A percentile compares a stretch with the other conserved stretches of the same genome.
These are phyloP conservation scores for Avena insularis DNA, from an alignment of 176 grass and related monocot species.

Conservation along the genomic window DNA sequence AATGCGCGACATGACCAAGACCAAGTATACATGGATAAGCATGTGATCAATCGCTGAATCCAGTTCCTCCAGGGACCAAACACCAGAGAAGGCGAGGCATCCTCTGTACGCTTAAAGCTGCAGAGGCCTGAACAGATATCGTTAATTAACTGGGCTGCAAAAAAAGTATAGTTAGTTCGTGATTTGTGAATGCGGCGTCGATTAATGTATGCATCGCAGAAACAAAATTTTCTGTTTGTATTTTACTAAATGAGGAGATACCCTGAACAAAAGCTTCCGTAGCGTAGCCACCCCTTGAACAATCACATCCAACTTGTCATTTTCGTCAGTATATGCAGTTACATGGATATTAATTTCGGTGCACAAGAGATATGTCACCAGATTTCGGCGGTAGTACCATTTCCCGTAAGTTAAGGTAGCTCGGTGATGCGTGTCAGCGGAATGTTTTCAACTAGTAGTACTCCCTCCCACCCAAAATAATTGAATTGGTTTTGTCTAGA, in stretches of 20 bases:
- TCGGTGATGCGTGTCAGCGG: background rate
- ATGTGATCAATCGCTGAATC: no score
- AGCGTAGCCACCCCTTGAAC: no score
- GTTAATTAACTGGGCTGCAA: no score
- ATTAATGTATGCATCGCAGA: background rate
- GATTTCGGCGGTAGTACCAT: background rate
- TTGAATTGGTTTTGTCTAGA: no score
- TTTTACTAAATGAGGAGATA: background rate
- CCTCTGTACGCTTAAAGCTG: no score
- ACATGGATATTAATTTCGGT: background rate
- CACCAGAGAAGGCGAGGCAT: background rate
- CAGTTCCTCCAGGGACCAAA: background rate
- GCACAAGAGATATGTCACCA: background rate
- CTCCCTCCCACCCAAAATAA: background rate
- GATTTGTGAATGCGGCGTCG: no score
- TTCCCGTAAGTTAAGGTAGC: background rate
- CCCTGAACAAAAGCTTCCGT: no score
- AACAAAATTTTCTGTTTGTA: background rate
- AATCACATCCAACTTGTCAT: background rate
- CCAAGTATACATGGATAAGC: no score
- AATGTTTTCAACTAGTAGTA: conserved; percentile 4
- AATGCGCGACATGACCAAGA: no score
- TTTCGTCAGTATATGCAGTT: conserved; percentile 3
- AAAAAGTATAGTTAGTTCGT: no score
- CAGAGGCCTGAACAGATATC: no score